phyloP scores from a whole-genome alignment of 1,284 basidiomycete genomes.

The Ceratobasidium sp. region DNA sequence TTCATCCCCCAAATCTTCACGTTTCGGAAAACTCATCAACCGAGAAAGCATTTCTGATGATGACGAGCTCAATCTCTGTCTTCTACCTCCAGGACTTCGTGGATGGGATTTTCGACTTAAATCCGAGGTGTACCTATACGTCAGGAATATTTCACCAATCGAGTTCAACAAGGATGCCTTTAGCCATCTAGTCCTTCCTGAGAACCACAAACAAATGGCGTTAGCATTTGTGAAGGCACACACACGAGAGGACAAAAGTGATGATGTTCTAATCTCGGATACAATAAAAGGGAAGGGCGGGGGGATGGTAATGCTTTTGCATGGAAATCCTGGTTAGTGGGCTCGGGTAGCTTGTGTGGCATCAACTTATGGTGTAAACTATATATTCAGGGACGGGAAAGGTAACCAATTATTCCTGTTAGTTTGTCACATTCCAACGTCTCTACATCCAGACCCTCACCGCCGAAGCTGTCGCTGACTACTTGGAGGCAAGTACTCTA shows the following conservation, averaged over 20 bases:
- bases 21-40: not conserved
- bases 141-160: not conserved
- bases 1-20: not conserved
- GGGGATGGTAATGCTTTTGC: slow-evolving; percentile 15
- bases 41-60: not conserved
- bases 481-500: not conserved
- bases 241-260: not conserved
- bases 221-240: slow-evolving; percentile 5
- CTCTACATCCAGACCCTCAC: slow-evolving; percentile 19
- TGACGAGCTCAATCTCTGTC: not conserved
- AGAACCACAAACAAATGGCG: not conserved
- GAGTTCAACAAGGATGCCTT: slow-evolving; percentile 7
- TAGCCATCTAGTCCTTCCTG: slow-evolving; percentile 7
- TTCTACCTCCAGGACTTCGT: not conserved
- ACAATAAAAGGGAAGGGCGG: slow-evolving; percentile 9
- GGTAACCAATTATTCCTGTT: not conserved
- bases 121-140: not conserved
- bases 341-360: not conserved
- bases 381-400: slow-evolving; percentile 27
- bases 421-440: not conserved
- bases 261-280: slow-evolving; percentile 8
- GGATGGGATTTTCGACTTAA: slow-evolving; percentile 8
- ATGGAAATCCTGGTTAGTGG: slow-evolving; percentile 24
- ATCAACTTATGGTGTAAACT: not conserved
- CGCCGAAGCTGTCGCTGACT: slow-evolving; percentile 23